A percentile compares a stretch with the other conserved stretches of the same genome.
phyloP scores from a whole-genome alignment of 768 basidiomycete genomes.

The Russula earlei region DNA sequence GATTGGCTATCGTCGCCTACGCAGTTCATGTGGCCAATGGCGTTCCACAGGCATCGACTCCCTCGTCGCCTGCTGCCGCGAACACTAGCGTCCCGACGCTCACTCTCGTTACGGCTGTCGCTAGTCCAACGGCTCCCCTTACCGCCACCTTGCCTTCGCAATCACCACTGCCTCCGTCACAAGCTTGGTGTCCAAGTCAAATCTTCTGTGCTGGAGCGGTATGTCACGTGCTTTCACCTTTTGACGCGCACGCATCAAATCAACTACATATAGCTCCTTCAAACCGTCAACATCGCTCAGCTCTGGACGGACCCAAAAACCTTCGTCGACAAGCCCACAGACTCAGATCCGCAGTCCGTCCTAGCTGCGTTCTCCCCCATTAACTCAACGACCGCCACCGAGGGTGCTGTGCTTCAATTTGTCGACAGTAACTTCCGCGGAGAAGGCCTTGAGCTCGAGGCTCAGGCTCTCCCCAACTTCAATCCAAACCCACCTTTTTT shows the following conservation, averaged over 20 bases:
- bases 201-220: conserved; percentile 79
- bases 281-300: conserved; percentile 74
- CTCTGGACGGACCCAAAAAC: conserved; percentile 79
- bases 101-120: conserved; percentile 49
- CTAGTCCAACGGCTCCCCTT: conserved; percentile 51
- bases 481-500: conserved; percentile 56
- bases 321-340: conserved; percentile 84
- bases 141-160: conserved; percentile 54
- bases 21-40: background rate
- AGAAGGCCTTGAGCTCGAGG: conserved; percentile 77
- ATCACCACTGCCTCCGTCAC: conserved; percentile 51
- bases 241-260: background rate
- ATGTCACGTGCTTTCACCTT: conserved; percentile 23
- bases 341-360: conserved; percentile 52
- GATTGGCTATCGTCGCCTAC: conserved; percentile 16
- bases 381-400: conserved; percentile 38
- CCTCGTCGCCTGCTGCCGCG: conserved; percentile 11
- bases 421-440: conserved; percentile 69
- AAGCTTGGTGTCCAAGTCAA: conserved; percentile 66
- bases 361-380: conserved; percentile 55
- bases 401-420: conserved; percentile 57
- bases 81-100: conserved; percentile 26
- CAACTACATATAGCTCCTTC: conserved; percentile 46
- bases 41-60: conserved; percentile 12
- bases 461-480: conserved; percentile 52